Evolutionary conservation across 1,139 yeast species (phyloP), one percentile per base, ranked within the genome.

Genomic region (Scheffersomyces quercinus): DNA sequence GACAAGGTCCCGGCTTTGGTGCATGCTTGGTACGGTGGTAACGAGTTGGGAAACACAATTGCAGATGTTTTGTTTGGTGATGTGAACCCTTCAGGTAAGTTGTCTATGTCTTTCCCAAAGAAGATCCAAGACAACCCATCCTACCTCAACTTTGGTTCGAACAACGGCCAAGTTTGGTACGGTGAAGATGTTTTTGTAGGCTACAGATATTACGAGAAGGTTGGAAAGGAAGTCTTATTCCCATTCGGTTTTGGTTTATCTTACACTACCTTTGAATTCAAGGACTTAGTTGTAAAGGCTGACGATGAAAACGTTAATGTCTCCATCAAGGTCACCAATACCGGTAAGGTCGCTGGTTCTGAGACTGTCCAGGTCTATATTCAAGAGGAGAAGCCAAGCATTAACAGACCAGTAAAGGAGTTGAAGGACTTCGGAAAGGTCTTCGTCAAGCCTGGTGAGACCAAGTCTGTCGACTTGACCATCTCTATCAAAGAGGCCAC

Each of bases 351-450:
- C 12, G 64, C 56, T 13, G 82, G 82, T 30, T 60, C 67, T 20
- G 81, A 77, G 51, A 73, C 68, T 32, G 73, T 73, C 8, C 83
- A 78, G 56, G 58, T 75, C 16, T 78, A 77, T 53, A 55, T 78
- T 37, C 51, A 60, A 33, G 77, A 75, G 47, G 52, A 58, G 12
- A 61, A 61, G 28, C 67, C 82, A 7, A 56, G 64, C 32, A 64
- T 77, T 39, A 65, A 64, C 35, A 72, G 85, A 53, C 84, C 85
- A 12, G 57, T 67, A 14, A 81, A 81, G 58, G 85, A 81, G 54
- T 69, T 81, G 55, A 79, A 76, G 58, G 83, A 75, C 36, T 81
- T 77, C 54, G 71, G 64, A 36, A 81, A 81, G 61, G 75, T 79
- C 13, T 54, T 51, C 29, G 58, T 81, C 45, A 54, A 61, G 32